Base-by-base conservation (phyloP, 345 rosid species). In the Combretum micranthum region DNA sequence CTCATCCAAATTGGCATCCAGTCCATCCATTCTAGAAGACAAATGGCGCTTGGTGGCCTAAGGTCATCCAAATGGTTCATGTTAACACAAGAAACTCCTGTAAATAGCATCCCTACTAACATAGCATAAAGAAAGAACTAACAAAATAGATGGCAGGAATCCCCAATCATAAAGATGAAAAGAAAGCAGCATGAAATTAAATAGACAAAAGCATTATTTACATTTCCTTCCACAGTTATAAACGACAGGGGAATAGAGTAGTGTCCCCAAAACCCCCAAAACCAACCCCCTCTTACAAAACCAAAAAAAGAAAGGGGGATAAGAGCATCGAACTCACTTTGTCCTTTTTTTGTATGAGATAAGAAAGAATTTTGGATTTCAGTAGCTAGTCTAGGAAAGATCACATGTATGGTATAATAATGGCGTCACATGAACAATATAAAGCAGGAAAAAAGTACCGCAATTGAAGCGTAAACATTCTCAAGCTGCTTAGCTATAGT, bases 401-500 rank as follows among this genome's bases (percentile, higher is more conserved):
- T 42, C 21, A 50, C 22, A 53, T 20, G 11, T 32, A 12, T 15
- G 1, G 19, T 13, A 20, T 14, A 49, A 15, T 44, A 47, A 21
- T 3, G 10, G 15, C 21, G 20, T 12, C 50, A 58, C 11, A 14
- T 57, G 20, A 11, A 23, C 19, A 12, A 14, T 22, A 21, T 42
- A 19, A 32, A 48, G 44, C 20, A 54, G 43, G 56, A 15, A 47
- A 51, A 60, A 62, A 75, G 72, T 73, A 64, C 99, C 82, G 82
- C 65, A 65, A 89, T 79, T 4, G 91, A 87, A 20, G 82, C 61
- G 66, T 87, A 82, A 62, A 89, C 88, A 52, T 64, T 79, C 56
- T 87, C 96, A 56, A 93, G 90, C 61, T 83, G 88, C 61, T 75
- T 81, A 67, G 84, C 91, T 53, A 93, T 71, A 58, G 78, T 66